These are phyloP conservation scores for Angomonas desouzai DNA, from an alignment of 208 protist species.

Conservation along the genomic window DNA sequence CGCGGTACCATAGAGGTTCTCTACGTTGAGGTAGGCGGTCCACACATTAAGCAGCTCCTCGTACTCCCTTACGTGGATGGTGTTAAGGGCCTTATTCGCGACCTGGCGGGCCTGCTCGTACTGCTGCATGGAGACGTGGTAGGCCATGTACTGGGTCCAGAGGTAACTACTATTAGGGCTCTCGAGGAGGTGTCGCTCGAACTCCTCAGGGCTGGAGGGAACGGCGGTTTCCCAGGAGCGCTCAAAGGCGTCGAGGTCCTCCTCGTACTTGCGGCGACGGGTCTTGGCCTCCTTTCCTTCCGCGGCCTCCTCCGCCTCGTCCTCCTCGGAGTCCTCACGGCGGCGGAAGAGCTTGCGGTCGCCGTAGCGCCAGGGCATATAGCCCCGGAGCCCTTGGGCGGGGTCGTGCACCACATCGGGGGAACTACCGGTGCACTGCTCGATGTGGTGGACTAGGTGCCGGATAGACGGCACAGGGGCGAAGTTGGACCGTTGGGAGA, in stretches of 20 bases:
- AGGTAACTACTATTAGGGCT: slow-evolving; percentile 91
- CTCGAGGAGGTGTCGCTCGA: slow-evolving; percentile 82
- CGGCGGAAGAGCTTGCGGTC: slow-evolving; percentile 16
- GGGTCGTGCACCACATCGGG: neutral
- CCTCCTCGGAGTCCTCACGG: slow-evolving; percentile 20
- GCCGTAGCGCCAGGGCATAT: slow-evolving; percentile 58
- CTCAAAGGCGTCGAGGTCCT: slow-evolving; percentile 86
- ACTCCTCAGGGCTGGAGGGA: slow-evolving; percentile 85
- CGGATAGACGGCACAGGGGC: slow-evolving; percentile 41
- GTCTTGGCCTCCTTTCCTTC: slow-evolving; percentile 25
- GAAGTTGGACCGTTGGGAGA: slow-evolving; percentile 46
- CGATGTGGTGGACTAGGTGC: neutral
- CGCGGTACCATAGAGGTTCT: slow-evolving; percentile 89
- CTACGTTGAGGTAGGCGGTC: slow-evolving; percentile 93
- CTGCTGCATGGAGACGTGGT: slow-evolving; percentile 78
- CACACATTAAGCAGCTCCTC: slow-evolving; percentile 91
- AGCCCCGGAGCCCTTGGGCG: slow-evolving; percentile 42
- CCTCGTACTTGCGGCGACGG: slow-evolving; percentile 68
- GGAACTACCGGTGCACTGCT: neutral
- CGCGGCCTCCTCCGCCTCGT: slow-evolving; percentile 20
- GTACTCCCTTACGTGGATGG: slow-evolving; percentile 80
- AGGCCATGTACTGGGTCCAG: slow-evolving; percentile 93
- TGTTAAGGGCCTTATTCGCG: slow-evolving; percentile 86
- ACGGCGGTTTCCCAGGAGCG: slow-evolving; percentile 56
- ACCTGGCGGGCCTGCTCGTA: slow-evolving; percentile 88